Evolutionary conservation across 805 yeast genomes (phyloP).

Genomic region (Kazachstania taianensis): DNA sequence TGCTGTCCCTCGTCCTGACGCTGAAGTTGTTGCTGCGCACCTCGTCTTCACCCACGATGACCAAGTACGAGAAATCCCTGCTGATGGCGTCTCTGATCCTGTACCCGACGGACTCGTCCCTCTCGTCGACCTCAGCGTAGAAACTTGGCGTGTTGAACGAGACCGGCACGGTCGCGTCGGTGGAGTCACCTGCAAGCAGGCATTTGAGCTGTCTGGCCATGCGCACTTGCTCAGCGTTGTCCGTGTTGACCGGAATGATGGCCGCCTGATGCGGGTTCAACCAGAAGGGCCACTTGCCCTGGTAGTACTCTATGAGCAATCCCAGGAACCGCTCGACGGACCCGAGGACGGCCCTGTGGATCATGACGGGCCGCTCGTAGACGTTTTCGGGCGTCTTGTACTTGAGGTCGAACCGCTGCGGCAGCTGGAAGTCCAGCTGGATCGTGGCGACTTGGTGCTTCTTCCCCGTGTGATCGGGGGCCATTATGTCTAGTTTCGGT

Average conservation of each 20-base stretch:
- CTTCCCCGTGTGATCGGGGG: slow-evolving; percentile 70
- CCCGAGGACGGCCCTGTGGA: slow-evolving; percentile 93
- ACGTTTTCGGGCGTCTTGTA: slow-evolving; percentile 47
- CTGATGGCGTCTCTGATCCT: slow-evolving; percentile 70
- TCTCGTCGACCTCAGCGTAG: slow-evolving; percentile 63
- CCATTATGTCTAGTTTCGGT: slow-evolving; percentile 83
- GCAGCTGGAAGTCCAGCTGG: slow-evolving; percentile 91
- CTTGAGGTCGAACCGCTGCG: slow-evolving; percentile 67
- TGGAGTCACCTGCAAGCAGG: slow-evolving; percentile 38
- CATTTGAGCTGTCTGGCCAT: slow-evolving; percentile 43
- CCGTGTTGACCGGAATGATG: slow-evolving; percentile 66
- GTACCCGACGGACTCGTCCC: slow-evolving; percentile 69
- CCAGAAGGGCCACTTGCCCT: slow-evolving; percentile 98
- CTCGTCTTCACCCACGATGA: slow-evolving; percentile 86
- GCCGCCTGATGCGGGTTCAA: slow-evolving; percentile 83
- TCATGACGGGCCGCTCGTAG: slow-evolving; percentile 73
- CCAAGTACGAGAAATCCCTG: slow-evolving; percentile 66
- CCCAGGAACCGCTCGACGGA: slow-evolving; percentile 91
- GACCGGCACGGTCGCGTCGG: slow-evolving; percentile 34
- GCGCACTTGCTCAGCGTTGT: slow-evolving; percentile 35
- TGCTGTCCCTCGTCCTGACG: slow-evolving; percentile 47
- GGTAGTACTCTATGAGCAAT: slow-evolving; percentile 75
- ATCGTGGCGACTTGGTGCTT: slow-evolving; percentile 92
- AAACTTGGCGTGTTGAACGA: slow-evolving; percentile 52
- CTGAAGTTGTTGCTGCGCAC: slow-evolving; percentile 48